Evolutionary conservation across 202 grass and related monocot genomes (phyloP).

Genomic region (Carex sylvatica): DNA sequence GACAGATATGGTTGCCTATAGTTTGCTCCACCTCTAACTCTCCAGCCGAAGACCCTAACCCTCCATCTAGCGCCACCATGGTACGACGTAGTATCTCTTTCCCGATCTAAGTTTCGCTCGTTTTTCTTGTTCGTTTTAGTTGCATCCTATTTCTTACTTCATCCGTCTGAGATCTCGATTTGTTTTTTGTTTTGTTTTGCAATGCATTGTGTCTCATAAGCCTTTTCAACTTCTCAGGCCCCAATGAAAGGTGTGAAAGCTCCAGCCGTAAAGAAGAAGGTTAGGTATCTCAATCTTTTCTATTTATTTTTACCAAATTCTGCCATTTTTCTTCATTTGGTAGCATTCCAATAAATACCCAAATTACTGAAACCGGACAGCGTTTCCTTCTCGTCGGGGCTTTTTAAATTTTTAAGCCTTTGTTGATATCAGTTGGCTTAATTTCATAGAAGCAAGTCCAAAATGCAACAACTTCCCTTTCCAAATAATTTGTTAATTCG

Average conservation of each 20-base stretch:
- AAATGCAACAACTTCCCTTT: too few species aligned
- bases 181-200: neutral
- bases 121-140: too few species aligned
- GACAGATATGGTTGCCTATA: neutral
- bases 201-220: neutral
- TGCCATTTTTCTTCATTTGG: neutral
- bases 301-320: neutral
- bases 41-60: slow-evolving; percentile 11
- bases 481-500: too few species aligned
- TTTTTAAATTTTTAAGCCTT: too few species aligned
- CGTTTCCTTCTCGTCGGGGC: too few species aligned
- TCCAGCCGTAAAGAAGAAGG: slow-evolving; percentile 48
- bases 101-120: too few species aligned
- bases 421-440: too few species aligned
- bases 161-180: neutral
- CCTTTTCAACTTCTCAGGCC: slow-evolving; percentile 38
- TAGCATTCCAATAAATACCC: too few species aligned
- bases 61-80: neutral
- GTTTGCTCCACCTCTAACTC: neutral
- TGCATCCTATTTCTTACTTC: too few species aligned
- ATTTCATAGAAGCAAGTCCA: too few species aligned
- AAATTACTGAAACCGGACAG: too few species aligned
- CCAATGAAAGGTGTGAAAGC: slow-evolving; percentile 64
- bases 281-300: slow-evolving; percentile 20
- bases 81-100: neutral